These are phyloP conservation scores for Chimonanthus salicifolius DNA, from an alignment of 164 flowering plant genomes.

Conservation along the genomic window DNA sequence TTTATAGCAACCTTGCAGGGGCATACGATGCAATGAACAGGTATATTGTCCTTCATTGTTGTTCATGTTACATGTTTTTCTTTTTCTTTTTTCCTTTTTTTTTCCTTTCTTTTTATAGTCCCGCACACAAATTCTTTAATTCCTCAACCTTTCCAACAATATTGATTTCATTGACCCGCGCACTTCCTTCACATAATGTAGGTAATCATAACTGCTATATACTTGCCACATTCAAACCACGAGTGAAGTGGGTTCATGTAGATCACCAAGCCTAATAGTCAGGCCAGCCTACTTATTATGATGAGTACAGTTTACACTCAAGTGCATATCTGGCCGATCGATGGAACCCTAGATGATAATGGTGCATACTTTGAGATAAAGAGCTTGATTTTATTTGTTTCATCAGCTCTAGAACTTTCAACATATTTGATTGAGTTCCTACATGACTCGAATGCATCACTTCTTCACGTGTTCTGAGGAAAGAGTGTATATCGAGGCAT, in stretches of 20 bases:
- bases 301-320: neutral
- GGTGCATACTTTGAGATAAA: too few relatives aligned
- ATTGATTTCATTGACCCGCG: too few relatives aligned
- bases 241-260: neutral
- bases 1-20: constrained; percentile 94
- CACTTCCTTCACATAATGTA: neutral
- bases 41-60: constrained; percentile 26
- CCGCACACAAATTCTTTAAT: neutral
- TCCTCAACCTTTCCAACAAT: too few relatives aligned
- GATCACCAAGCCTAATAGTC: neutral
- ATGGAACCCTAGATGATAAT: too few relatives aligned
- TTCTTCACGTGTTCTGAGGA: neutral
- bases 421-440: too few relatives aligned
- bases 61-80: neutral
- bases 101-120: neutral
- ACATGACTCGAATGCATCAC: too few relatives aligned
- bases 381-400: neutral
- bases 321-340: neutral
- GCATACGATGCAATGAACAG: constrained; percentile 97
- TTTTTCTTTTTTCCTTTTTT: neutral
- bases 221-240: neutral
- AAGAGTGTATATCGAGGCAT: neutral
- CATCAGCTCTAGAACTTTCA: too few relatives aligned
- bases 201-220: neutral
- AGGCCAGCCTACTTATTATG: neutral